Evolutionary conservation across 345 rosid genomes (phyloP).

Genomic region (Erucastrum elatum): DNA sequence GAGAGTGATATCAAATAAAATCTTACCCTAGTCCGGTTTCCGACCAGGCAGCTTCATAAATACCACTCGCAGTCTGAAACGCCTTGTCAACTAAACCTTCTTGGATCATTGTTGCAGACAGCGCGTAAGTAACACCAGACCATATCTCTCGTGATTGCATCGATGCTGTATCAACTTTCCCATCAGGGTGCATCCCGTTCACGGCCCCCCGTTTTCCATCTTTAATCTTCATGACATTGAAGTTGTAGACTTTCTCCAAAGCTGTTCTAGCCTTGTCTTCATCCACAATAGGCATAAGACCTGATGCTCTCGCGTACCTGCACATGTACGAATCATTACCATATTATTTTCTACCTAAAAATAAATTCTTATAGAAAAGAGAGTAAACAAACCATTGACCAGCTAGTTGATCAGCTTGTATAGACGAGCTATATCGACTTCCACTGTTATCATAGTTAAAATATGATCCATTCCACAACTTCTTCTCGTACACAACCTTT

Average conservation of each 20-base stretch:
- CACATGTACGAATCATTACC: constrained; percentile 1
- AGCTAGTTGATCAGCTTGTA: constrained; percentile 96
- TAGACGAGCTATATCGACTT: constrained; percentile 64
- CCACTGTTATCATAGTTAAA: constrained; percentile 76
- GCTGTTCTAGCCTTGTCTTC: constrained; percentile 63
- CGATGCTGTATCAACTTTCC: constrained; percentile 67
- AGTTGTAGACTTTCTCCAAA: constrained; percentile 70
- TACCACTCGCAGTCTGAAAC: constrained; percentile 76
- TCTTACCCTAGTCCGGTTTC: constrained; percentile 79
- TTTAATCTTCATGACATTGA: constrained; percentile 78
- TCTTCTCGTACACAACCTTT: constrained; percentile 65
- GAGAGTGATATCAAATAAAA: neutral
- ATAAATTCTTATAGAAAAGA: too few species aligned
- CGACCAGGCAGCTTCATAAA: constrained; percentile 82
- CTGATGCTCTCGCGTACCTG: constrained; percentile 89
- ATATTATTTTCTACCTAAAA: constrained; percentile 3
- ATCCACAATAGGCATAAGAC: constrained; percentile 74
- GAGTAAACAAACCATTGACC: constrained; percentile 69
- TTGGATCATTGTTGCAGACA: constrained; percentile 90
- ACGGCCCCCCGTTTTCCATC: constrained; percentile 83
- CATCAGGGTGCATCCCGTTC: constrained; percentile 93
- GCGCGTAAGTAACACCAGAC: constrained; percentile 91
- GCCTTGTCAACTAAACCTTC: constrained; percentile 71
- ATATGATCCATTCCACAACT: constrained; percentile 92
- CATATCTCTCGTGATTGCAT: constrained; percentile 95